Conservation (phyloP, 345 rosid species). For the Lagerstroemia speciosa region DNA sequence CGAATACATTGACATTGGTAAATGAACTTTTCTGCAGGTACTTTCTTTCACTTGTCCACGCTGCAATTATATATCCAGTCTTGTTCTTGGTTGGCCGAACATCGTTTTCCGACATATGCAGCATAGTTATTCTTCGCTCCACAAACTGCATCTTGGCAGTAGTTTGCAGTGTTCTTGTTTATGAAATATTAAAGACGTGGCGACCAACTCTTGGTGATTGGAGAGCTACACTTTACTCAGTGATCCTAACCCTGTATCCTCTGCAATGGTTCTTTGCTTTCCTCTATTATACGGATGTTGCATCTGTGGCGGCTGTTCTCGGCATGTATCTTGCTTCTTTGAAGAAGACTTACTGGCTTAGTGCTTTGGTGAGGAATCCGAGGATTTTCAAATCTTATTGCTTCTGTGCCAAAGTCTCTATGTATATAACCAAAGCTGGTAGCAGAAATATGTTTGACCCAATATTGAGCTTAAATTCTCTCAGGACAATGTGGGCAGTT, state of each 20-base stretch:
- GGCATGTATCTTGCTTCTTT: conserved; percentile 80
- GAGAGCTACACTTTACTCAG: conserved; percentile 45
- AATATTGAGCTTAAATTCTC: neutral
- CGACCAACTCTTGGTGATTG: conserved; percentile 49
- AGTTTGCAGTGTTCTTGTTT: conserved; percentile 55
- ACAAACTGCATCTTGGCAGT: conserved; percentile 60
- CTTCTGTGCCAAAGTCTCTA: neutral
- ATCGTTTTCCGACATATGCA: conserved; percentile 44
- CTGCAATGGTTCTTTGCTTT: conserved; percentile 93
- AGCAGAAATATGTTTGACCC: neutral
- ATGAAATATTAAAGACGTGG: conserved; percentile 53
- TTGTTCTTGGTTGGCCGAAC: conserved; percentile 23
- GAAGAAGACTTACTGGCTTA: conserved; percentile 56
- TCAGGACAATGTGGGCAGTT: neutral
- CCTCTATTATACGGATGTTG: conserved; percentile 93
- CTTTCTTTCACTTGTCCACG: conserved; percentile 72
- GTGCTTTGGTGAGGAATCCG: conserved; percentile 67
- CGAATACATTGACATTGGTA: neutral
- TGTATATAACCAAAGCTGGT: neutral
- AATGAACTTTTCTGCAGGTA: conserved; percentile 53
- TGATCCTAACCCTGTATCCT: conserved; percentile 64
- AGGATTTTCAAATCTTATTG: conserved; percentile 14
- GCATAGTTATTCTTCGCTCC: conserved; percentile 54
- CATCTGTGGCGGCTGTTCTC: conserved; percentile 71
- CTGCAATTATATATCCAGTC: conserved; percentile 67